A percentile compares a stretch with the other conserved stretches of the same genome.
Conservation (phyloP, 345 rosid species). For the Syzygium jambos region DNA sequence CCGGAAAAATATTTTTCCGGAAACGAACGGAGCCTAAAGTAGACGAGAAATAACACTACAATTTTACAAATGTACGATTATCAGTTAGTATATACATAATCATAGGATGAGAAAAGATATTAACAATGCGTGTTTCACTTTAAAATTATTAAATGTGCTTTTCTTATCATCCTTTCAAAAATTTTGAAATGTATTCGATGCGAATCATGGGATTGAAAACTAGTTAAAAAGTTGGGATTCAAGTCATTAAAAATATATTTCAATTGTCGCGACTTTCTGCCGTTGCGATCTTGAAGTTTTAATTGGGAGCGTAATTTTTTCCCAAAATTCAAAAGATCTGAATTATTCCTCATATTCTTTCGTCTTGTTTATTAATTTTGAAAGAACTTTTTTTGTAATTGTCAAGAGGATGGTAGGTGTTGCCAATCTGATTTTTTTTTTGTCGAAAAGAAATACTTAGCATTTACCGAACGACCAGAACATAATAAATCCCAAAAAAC, state of each 20-base stretch:
- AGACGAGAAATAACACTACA: neutral
- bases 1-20: too few relatives aligned
- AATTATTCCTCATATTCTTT: neutral
- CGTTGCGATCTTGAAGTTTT: neutral
- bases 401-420: neutral
- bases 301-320: neutral
- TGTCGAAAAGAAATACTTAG: too few relatives aligned
- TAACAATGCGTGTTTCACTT: neutral
- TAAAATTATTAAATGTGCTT: neutral
- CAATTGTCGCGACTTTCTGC: neutral
- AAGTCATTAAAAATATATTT: neutral
- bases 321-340: neutral
- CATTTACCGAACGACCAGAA: too few relatives aligned
- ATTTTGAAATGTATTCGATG: neutral
- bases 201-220: neutral
- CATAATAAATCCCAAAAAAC: too few relatives aligned
- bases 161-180: neutral
- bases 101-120: neutral
- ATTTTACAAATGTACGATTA: too few relatives aligned
- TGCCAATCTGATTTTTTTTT: neutral
- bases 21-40: too few relatives aligned
- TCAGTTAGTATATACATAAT: neutral
- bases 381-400: too few relatives aligned
- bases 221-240: neutral
- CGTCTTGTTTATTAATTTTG: neutral